Conservation (phyloP, 345 rosid species). For the Brassica napus region Da-Ae NC_063447.1:14659501-14660000, state of each 20-base stretch:
- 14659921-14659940: too few relatives aligned
- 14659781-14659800: not conserved
- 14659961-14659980: too few relatives aligned
- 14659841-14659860: not conserved
- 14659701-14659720: not conserved
- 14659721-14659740: constrained; percentile 14
- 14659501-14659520: constrained; percentile 24
- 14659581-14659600: constrained; percentile 26
- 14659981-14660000: too few relatives aligned
- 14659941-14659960: too few relatives aligned
- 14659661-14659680: constrained; percentile 9
- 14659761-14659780: not conserved
- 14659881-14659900: not conserved
- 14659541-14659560: constrained; percentile 26
- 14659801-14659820: not conserved
- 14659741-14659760: constrained; percentile 12
- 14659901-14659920: too few relatives aligned
- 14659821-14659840: not conserved
- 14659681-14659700: not conserved
- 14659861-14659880: not conserved
- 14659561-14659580: not conserved
- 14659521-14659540: constrained; percentile 31
- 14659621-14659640: constrained; percentile 1
- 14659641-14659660: not conserved
- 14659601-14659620: not conserved